phyloP scores from a whole-genome alignment of 176 grass and related monocot genomes.

The Olyra latifolia region DNA sequence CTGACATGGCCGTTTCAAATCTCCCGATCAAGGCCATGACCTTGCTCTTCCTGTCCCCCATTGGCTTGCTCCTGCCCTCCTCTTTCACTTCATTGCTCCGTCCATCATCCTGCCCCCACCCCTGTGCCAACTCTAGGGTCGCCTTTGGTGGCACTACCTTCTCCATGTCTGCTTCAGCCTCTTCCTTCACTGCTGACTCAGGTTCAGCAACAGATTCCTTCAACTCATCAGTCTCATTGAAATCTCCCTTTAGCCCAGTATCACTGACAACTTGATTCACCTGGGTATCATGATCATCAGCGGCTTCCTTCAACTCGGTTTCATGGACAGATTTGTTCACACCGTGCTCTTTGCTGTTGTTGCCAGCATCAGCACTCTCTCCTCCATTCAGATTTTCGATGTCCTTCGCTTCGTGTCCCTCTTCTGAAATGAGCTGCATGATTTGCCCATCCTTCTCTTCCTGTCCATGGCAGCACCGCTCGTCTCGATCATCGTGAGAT shows the following conservation, averaged over 20 bases:
- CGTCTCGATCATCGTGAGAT: neutral
- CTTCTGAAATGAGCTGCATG: neutral
- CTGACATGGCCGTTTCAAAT: conserved; percentile 65
- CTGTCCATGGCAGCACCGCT: neutral
- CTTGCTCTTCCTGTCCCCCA: conserved; percentile 51
- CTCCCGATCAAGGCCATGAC: conserved; percentile 63
- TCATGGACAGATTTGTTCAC: neutral
- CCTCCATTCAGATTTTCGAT: neutral
- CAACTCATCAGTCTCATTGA: neutral
- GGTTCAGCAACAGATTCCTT: neutral
- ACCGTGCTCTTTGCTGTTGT: neutral
- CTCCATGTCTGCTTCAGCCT: conserved; percentile 26
- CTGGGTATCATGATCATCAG: neutral
- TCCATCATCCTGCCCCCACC: conserved; percentile 29
- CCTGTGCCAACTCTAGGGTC: neutral
- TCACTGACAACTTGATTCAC: conserved; percentile 4
- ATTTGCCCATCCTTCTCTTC: conserved; percentile 1
- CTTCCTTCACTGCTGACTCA: neutral
- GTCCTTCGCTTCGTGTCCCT: neutral
- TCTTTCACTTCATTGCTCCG: conserved; percentile 51
- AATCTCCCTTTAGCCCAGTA: neutral
- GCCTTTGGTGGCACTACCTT: conserved; percentile 1
- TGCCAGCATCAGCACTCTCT: neutral
- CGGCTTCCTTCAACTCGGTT: neutral
- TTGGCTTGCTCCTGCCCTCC: conserved; percentile 40